Percentiles rank a stretch among this genome's conserved stretches.
These are phyloP conservation scores for Ormosia emarginata DNA, from an alignment of 306 rosid genomes.

Conservation along the genomic window DNA sequence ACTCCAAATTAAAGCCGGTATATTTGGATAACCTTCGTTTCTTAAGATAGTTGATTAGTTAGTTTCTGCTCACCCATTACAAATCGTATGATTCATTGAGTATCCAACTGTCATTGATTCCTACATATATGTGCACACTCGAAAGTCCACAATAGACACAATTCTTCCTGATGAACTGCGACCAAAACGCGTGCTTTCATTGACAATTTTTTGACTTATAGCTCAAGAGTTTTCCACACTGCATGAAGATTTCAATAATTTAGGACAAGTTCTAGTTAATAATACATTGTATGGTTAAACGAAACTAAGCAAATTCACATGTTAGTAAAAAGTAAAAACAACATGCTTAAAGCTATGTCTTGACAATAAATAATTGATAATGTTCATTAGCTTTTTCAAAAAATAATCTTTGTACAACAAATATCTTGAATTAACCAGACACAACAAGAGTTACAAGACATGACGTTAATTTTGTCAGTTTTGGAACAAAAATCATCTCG, in stretches of 20 bases:
- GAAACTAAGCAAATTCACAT: not conserved
- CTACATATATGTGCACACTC: not conserved
- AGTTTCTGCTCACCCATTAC: not conserved
- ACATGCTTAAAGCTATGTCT: not conserved
- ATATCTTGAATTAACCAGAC: not conserved
- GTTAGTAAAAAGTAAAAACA: not conserved
- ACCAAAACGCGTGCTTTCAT: not conserved
- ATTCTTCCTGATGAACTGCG: not conserved
- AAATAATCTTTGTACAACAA: not conserved
- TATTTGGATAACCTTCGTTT: no score
- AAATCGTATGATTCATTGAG: not conserved
- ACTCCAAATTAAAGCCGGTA: not conserved
- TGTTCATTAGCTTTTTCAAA: not conserved
- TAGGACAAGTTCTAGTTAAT: not conserved
- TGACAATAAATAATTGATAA: not conserved
- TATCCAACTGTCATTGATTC: not conserved
- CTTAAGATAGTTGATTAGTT: no score
- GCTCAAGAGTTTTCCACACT: not conserved
- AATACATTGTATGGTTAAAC: not conserved
- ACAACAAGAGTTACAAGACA: not conserved
- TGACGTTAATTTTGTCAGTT: not conserved
- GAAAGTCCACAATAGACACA: not conserved
- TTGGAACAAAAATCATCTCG: not conserved
- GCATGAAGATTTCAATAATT: not conserved
- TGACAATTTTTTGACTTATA: not conserved